Base-by-base conservation (phyloP, 495 filamentous ascomycete genomes). In the Astrothelium macrocarpum region DNA sequence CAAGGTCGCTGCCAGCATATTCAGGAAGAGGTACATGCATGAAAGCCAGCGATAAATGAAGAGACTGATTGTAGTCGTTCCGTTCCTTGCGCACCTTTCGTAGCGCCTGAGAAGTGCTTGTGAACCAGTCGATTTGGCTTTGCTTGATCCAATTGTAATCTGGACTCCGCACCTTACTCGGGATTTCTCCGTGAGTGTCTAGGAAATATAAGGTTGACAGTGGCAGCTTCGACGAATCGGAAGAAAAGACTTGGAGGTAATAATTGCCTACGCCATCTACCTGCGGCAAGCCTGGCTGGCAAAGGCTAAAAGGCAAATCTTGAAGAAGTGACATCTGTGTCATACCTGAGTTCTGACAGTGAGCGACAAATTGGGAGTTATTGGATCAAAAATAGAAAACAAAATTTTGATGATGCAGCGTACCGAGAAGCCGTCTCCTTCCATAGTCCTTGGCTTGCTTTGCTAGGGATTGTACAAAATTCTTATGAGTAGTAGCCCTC, bases 111-210 rank as follows among this genome's bases (percentile, higher is more conserved):
- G 87, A 83, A 11, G 87, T 92, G 61, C 81, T 80, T 72, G 85
- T 86, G 77, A 97, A 97, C 93, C 93, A 97, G 56, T 88, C 83
- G 61, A 94, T 96, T 74, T 97, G 93, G 68, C 83, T 89, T 36
- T 87, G 83, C 74, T 97, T 96, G 67, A 97, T 76, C 91, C 91
- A 96, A 72, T 96, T 90, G 70, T 97, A 97, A 64, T 92, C 93
- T 2, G 78, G 74, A 73, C 84, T 95, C 60, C 89, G 84, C 28
- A 82, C 81, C 75, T 96, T 89, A 71, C 96, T 90, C 1, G 91
- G 92, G 4, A 88, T 91, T 75, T 96, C 95, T n/a, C 87, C 81
- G 73, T 97, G 93, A 2, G 91, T 90, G 77, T 97, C 93, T 53
- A 97, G 84, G 64, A 97, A 80, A 74, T 95, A 97, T 29, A 97